Percentiles rank a stretch among this genome's conserved stretches.
Evolutionary conservation across 192 early-diverging fungal genomes (phyloP).

Genomic region (Coemansia sp.): DNA sequence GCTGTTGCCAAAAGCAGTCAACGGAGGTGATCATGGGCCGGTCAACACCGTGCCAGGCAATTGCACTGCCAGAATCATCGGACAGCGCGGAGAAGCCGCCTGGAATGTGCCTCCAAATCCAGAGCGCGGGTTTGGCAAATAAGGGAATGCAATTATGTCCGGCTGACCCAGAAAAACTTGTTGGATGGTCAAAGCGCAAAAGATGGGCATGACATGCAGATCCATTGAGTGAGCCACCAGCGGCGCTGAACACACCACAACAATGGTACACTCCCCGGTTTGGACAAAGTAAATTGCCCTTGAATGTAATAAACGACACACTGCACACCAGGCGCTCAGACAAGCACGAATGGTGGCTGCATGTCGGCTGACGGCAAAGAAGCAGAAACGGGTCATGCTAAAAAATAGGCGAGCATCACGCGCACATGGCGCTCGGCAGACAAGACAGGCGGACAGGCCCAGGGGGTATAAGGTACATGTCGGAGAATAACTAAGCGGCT

Average conservation of each 20-base stretch:
- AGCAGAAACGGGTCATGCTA: not conserved
- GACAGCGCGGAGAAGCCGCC: no score
- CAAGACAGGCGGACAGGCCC: no score
- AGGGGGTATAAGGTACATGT: no score
- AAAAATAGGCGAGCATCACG: not conserved
- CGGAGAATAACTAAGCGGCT: no score
- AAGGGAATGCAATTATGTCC: no score
- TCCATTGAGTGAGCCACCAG: not conserved
- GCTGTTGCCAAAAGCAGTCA: constrained; percentile 2
- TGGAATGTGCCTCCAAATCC: no score
- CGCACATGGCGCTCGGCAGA: not conserved
- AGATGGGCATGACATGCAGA: constrained; percentile 1
- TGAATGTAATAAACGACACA: constrained; percentile 4
- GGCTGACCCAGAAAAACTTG: not conserved
- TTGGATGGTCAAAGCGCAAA: constrained; percentile 6
- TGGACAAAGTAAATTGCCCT: not conserved
- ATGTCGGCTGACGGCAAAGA: constrained; percentile 9
- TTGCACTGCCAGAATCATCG: no score
- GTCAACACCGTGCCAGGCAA: no score
- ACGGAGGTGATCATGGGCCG: not conserved
- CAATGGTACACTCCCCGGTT: constrained; percentile 6
- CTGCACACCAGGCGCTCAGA: constrained; percentile 1
- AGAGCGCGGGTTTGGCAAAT: no score
- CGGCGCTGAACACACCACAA: constrained; percentile 3
- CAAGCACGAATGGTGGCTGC: constrained; percentile 2